A percentile compares a stretch with the other conserved stretches of the same genome.
phyloP scores from a whole-genome alignment of 768 basidiomycete genomes.

The Filobasidium wieringae region DNA sequence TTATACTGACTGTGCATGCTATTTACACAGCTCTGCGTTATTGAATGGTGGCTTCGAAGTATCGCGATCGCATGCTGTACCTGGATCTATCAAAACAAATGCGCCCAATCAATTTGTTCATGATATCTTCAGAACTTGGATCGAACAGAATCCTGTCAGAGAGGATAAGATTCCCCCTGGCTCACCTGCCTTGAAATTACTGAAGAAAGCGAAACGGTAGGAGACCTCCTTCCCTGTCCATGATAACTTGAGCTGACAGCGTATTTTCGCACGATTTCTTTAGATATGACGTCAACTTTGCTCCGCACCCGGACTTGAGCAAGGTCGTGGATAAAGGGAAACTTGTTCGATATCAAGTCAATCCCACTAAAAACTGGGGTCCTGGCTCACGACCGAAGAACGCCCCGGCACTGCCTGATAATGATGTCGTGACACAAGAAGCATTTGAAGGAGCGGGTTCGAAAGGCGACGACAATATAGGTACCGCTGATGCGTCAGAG shows the following conservation, averaged over 20 bases:
- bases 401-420: background rate
- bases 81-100: slow-evolving; percentile 84
- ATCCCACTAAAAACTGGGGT: slow-evolving; percentile 88
- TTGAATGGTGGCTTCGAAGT: slow-evolving; percentile 72
- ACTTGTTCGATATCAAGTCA: slow-evolving; percentile 47
- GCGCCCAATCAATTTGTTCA: slow-evolving; percentile 60
- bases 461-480: slow-evolving; percentile 1
- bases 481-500: background rate
- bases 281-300: slow-evolving; percentile 56
- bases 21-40: slow-evolving; percentile 61
- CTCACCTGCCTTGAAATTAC: slow-evolving; percentile 57
- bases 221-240: slow-evolving; percentile 1
- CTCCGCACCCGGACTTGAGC: slow-evolving; percentile 53
- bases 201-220: slow-evolving; percentile 61
- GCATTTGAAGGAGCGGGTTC: background rate
- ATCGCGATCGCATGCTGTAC: slow-evolving; percentile 78
- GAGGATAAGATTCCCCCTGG: slow-evolving; percentile 65
- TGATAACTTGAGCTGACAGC: background rate
- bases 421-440: background rate
- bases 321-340: slow-evolving; percentile 17
- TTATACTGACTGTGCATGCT: background rate
- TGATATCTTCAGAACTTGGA: slow-evolving; percentile 76
- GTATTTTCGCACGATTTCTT: background rate
- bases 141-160: slow-evolving; percentile 68
- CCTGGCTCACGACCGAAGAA: slow-evolving; percentile 47